Evolutionary conservation across 371 early-diverging fungal genomes (phyloP).

Genomic region (Furculomyces boomerangus): DNA sequence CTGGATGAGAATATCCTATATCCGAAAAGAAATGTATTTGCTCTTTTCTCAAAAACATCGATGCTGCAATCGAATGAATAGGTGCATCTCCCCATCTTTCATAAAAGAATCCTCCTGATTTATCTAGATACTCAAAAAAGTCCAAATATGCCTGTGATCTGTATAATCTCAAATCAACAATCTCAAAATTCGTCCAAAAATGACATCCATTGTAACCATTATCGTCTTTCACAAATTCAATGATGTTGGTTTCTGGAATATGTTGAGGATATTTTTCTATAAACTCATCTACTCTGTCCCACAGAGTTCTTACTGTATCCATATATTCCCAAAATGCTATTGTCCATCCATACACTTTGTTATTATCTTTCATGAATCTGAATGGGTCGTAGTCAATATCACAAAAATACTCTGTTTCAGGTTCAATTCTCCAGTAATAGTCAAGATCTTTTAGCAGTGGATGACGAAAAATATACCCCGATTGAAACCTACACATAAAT

Average conservation of each 20-base stretch:
- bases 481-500: slow-evolving; percentile 33
- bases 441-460: slow-evolving; percentile 38
- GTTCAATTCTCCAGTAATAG: slow-evolving; percentile 79
- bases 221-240: slow-evolving; percentile 27
- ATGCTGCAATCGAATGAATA: slow-evolving; percentile 41
- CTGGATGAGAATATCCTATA: slow-evolving; percentile 66
- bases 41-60: slow-evolving; percentile 27
- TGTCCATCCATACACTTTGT: slow-evolving; percentile 36
- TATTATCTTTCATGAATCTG: slow-evolving; percentile 30
- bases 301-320: slow-evolving; percentile 53
- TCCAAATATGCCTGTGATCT: slow-evolving; percentile 26
- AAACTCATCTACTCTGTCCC: slow-evolving; percentile 35
- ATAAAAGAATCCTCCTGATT: slow-evolving; percentile 57
- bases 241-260: slow-evolving; percentile 17
- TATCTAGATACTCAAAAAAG: slow-evolving; percentile 39
- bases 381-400: slow-evolving; percentile 54
- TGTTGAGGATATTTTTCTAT: slow-evolving; percentile 24
- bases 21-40: slow-evolving; percentile 87
- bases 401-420: slow-evolving; percentile 57
- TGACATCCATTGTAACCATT: slow-evolving; percentile 26
- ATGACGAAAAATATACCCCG: slow-evolving; percentile 58
- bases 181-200: slow-evolving; percentile 26
- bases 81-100: slow-evolving; percentile 97
- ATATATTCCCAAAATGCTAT: slow-evolving; percentile 53
- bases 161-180: slow-evolving; percentile 20